Percentiles rank a stretch among this genome's conserved stretches.
Evolutionary conservation across 495 filamentous ascomycete species (phyloP).

Genomic region (Neurospora sp.): DNA sequence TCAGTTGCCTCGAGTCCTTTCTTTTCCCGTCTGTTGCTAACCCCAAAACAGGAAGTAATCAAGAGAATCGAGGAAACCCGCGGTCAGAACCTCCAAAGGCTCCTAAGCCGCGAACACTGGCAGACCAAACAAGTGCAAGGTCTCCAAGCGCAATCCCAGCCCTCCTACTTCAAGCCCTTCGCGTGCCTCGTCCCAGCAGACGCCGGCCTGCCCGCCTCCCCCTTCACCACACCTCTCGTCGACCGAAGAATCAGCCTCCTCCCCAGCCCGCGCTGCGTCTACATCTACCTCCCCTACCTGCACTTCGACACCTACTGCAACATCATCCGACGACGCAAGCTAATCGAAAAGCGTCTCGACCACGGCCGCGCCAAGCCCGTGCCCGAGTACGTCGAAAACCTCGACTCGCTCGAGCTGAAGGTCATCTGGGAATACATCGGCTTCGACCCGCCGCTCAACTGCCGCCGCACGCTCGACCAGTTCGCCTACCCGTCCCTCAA

Average conservation of each 20-base stretch:
- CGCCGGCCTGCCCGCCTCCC: conserved; percentile 3
- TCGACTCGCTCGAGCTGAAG: conserved; percentile 46
- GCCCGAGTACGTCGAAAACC: conserved; percentile 38
- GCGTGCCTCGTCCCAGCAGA: conserved; percentile 38
- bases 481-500: conserved; percentile 54
- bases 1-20: conserved; percentile 17
- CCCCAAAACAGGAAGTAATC: conserved; percentile 25
- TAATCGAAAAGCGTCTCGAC: conserved; percentile 42
- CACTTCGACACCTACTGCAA: conserved; percentile 59
- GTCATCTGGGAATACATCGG: conserved; percentile 56
- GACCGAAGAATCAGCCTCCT: not conserved
- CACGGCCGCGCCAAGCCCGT: conserved; percentile 51
- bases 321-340: conserved; percentile 47
- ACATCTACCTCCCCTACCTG: conserved; percentile 43
- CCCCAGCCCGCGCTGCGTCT: conserved; percentile 30
- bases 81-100: conserved; percentile 26
- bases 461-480: conserved; percentile 55
- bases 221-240: not conserved
- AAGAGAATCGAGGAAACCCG: conserved; percentile 25
- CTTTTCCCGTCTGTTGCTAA: conserved; percentile 16
- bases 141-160: conserved; percentile 34
- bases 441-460: conserved; percentile 55
- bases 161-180: conserved; percentile 34
- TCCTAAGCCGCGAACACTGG: conserved; percentile 44
- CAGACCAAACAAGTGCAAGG: conserved; percentile 34